phyloP scores from a whole-genome alignment of 768 basidiomycete species.

The Mycena maculata region DNA sequence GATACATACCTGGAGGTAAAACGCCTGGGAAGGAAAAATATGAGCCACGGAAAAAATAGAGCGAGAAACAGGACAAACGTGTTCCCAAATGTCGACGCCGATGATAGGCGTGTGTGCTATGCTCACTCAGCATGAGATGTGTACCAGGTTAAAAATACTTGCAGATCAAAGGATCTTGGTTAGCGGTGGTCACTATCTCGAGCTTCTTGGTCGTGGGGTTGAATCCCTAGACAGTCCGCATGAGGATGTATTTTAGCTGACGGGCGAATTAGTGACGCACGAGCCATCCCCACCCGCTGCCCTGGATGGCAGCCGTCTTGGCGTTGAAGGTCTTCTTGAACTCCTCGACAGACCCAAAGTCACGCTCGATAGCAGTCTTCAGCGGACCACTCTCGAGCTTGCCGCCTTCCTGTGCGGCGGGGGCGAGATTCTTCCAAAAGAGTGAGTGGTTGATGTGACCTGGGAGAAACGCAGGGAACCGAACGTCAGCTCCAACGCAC shows the following conservation, averaged over 20 bases:
- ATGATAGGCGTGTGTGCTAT: conserved; percentile 89
- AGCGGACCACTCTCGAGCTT: conserved; percentile 73
- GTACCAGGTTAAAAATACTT: conserved; percentile 23
- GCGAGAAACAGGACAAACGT: conserved; percentile 62
- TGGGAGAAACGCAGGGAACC: conserved; percentile 40
- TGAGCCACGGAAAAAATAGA: background rate
- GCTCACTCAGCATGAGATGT: conserved; percentile 15
- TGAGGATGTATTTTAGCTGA: background rate
- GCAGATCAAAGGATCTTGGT: conserved; percentile 90
- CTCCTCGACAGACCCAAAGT: conserved; percentile 89
- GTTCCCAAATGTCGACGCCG: conserved; percentile 98
- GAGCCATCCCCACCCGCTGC: conserved; percentile 99
- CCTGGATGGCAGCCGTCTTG: conserved; percentile 91
- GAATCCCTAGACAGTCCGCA: conserved; percentile 64
- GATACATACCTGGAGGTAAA: conserved; percentile 67
- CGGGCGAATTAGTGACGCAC: conserved; percentile 12
- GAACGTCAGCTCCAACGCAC: conserved; percentile 8
- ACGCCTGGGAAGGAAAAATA: conserved; percentile 58
- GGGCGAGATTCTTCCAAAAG: conserved; percentile 98
- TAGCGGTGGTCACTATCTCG: conserved; percentile 92
- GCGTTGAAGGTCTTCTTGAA: conserved; percentile 92
- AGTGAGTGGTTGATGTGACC: conserved; percentile 96
- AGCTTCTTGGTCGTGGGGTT: conserved; percentile 75
- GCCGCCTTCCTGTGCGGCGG: conserved; percentile 71
- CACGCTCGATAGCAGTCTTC: conserved; percentile 78